These are phyloP conservation scores for Wickerhamomyces bisporus DNA, from an alignment of 805 yeast genomes.

Conservation along the genomic window DNA sequence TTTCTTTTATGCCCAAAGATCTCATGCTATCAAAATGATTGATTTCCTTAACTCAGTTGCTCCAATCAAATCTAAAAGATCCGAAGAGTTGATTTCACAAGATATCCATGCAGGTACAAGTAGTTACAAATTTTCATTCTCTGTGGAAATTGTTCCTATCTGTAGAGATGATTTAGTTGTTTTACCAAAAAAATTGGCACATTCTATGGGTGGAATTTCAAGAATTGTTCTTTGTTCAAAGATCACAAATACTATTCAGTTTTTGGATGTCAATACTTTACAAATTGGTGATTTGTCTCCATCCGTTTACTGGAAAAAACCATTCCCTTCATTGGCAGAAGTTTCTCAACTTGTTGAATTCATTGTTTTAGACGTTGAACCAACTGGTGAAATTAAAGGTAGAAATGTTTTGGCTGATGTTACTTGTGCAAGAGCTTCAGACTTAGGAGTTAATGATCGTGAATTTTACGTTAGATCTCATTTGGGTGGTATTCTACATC, in stretches of 20 bases:
- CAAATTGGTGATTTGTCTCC: constrained; percentile 74
- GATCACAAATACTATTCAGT: constrained; percentile 76
- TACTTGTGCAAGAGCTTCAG: constrained; percentile 84
- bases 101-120: constrained; percentile 91
- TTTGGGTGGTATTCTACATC: constrained; percentile 89
- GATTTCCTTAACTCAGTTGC: constrained; percentile 83
- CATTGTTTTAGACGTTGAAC: constrained; percentile 89
- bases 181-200: constrained; percentile 82
- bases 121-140: constrained; percentile 83
- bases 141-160: constrained; percentile 92
- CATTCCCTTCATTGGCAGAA: constrained; percentile 74
- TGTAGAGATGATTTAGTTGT: constrained; percentile 96
- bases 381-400: constrained; percentile 75
- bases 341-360: constrained; percentile 77
- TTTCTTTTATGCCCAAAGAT: constrained; percentile 82
- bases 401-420: constrained; percentile 82
- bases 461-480: constrained; percentile 86
- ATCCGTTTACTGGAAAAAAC: constrained; percentile 70
- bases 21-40: constrained; percentile 90
- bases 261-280: constrained; percentile 78
- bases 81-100: constrained; percentile 86
- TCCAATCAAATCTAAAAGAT: constrained; percentile 76
- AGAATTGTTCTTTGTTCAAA: constrained; percentile 82
- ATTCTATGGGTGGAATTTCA: constrained; percentile 74
- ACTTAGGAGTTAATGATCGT: constrained; percentile 80